Conservation (phyloP, 2,329 filamentous ascomycete genomes). For the Aspergillus sp. region DNA sequence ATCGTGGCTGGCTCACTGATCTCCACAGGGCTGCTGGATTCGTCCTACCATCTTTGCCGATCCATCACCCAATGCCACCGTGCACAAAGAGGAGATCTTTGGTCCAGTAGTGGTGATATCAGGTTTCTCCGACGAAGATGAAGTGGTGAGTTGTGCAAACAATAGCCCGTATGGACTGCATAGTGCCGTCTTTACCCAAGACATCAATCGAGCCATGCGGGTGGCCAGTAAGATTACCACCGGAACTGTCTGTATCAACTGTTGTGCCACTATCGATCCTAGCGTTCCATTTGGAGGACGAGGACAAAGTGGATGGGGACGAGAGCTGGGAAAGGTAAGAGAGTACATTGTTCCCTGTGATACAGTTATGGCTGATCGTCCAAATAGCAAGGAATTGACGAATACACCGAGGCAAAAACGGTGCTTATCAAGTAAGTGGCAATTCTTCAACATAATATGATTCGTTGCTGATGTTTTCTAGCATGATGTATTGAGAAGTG, state of each 20-base stretch:
- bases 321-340: background rate
- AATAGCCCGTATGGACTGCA: background rate
- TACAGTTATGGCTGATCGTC: too few species aligned
- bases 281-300: background rate
- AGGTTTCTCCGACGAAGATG: background rate
- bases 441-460: background rate
- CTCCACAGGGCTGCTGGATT: background rate
- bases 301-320: background rate
- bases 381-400: background rate
- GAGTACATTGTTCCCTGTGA: too few species aligned
- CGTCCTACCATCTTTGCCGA: background rate
- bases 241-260: background rate
- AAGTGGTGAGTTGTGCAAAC: background rate
- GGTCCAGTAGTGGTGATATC: background rate
- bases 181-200: background rate
- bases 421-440: background rate
- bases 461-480: background rate
- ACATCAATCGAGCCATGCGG: background rate
- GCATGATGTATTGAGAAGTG: too few species aligned
- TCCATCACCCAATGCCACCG: background rate
- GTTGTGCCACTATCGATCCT: background rate
- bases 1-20: too few species aligned
- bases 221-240: background rate
- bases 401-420: background rate
- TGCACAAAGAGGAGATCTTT: background rate